Conservation (phyloP, 495 filamentous ascomycete species). For the Pseudotulostoma volvatum region DNA sequence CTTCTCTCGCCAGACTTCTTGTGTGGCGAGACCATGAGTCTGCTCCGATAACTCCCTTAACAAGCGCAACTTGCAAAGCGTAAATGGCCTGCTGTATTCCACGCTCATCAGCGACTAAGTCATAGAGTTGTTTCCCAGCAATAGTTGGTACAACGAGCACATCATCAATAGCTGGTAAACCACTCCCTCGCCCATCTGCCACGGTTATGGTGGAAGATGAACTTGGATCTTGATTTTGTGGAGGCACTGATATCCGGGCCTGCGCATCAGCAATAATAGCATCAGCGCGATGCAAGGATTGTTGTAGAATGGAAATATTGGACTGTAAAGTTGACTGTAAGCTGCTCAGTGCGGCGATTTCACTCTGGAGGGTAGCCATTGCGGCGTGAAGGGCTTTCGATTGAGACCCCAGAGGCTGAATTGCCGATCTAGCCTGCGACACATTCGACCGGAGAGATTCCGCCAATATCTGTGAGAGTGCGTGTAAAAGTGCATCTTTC, state of each 20-base stretch:
- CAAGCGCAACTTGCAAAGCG: conserved; percentile 65
- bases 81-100: conserved; percentile 74
- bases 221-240: conserved; percentile 14
- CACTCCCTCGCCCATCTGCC: conserved; percentile 9
- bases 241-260: conserved; percentile 22
- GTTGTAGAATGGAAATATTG: conserved; percentile 63
- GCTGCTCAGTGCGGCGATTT: conserved; percentile 50
- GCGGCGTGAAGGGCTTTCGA: conserved; percentile 57
- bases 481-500: conserved; percentile 73
- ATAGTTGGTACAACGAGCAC: conserved; percentile 87
- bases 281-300: conserved; percentile 64
- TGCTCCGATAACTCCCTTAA: conserved; percentile 63
- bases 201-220: conserved; percentile 1
- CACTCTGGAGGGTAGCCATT: conserved; percentile 46
- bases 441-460: conserved; percentile 47
- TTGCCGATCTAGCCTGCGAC: conserved; percentile 48
- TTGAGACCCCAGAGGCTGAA: conserved; percentile 62
- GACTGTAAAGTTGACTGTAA: conserved; percentile 51
- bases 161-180: conserved; percentile 63
- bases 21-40: conserved; percentile 72
- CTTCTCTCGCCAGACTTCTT: conserved; percentile 68
- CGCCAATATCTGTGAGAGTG: conserved; percentile 53
- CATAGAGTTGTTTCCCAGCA: conserved; percentile 82
- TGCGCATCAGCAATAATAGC: conserved; percentile 52
- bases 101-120: conserved; percentile 68